Evolutionary conservation across 345 rosid species (phyloP).

Genomic region (Trapa incisa): DNA sequence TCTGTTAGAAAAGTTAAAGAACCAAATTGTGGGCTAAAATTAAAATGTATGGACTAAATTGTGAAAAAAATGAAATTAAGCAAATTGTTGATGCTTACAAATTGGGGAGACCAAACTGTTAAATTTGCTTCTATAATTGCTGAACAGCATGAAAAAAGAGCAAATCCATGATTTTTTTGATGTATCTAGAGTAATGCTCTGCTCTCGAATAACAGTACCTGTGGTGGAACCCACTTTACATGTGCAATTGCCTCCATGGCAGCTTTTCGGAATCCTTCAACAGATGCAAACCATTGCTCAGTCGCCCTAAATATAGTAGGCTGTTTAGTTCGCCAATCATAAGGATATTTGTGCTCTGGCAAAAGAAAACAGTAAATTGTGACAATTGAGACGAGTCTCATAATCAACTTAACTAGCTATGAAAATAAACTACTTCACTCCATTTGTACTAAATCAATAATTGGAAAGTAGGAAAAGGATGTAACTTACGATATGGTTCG

Average conservation of each 20-base stretch:
- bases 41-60: too few relatives aligned
- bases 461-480: background rate
- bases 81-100: too few relatives aligned
- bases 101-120: too few relatives aligned
- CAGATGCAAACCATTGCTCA: conserved; percentile 99
- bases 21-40: too few relatives aligned
- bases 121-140: background rate
- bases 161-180: background rate
- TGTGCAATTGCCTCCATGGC: conserved; percentile 73
- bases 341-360: conserved; percentile 86
- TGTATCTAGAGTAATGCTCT: background rate
- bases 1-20: too few relatives aligned
- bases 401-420: background rate
- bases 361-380: conserved; percentile 9
- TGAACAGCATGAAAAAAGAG: background rate
- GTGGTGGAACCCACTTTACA: conserved; percentile 86
- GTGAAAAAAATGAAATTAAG: too few relatives aligned
- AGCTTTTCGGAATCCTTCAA: conserved; percentile 72
- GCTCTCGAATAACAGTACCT: conserved; percentile 36
- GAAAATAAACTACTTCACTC: background rate
- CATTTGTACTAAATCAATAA: background rate
- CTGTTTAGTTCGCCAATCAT: conserved; percentile 94
- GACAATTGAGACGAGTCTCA: background rate
- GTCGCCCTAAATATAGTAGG: conserved; percentile 97
- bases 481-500: conserved; percentile 68